Conservation (phyloP, 164 flowering plant genomes). For the Liriodendron chinense region DNA sequence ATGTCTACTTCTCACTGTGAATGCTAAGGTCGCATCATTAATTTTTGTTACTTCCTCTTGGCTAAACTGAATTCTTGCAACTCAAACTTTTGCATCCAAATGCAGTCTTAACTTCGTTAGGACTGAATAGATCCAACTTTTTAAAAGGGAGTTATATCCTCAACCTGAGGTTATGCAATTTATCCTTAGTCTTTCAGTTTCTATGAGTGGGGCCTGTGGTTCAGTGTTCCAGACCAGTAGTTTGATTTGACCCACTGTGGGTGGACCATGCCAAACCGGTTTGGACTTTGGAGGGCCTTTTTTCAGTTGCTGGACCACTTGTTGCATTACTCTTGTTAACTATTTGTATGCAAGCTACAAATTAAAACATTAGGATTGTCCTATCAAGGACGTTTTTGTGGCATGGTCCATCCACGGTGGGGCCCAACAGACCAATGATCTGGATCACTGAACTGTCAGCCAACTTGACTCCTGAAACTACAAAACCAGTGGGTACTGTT, state of each 20-base stretch:
- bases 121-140: too few relatives aligned
- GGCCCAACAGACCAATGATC: background rate
- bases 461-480: background rate
- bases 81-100: background rate
- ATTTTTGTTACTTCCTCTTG: background rate
- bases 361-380: background rate
- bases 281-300: too few relatives aligned
- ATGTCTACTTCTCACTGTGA: background rate
- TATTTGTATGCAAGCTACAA: background rate
- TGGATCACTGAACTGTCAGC: background rate
- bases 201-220: too few relatives aligned
- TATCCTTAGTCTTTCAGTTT: too few relatives aligned
- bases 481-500: background rate
- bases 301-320: too few relatives aligned
- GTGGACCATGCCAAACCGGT: too few relatives aligned
- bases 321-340: too few relatives aligned
- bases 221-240: too few relatives aligned
- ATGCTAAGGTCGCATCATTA: background rate
- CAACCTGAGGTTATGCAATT: too few relatives aligned
- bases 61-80: background rate
- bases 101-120: too few relatives aligned
- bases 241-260: too few relatives aligned
- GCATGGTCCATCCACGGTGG: background rate
- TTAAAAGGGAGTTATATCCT: too few relatives aligned
- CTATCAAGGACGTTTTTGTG: background rate